Evolutionary conservation across 306 rosid species (phyloP), one percentile per base, ranked within the genome.

Genomic region (Mimosa pudica): DNA sequence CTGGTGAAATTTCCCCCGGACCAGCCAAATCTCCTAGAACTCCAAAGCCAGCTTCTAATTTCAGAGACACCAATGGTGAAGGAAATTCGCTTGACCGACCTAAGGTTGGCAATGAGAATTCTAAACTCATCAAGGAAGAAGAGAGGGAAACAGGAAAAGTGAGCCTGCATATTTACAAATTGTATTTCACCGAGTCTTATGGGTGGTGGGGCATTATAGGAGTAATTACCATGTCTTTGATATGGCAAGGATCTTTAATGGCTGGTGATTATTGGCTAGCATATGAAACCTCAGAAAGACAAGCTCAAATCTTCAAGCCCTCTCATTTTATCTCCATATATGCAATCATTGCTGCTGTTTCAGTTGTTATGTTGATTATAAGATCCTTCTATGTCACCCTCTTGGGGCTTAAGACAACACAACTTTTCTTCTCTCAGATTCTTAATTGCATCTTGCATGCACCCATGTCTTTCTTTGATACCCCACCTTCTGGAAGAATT

Each of bases 401-500:
- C 60, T 16, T 92, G 83, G 99, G 99, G 81, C 94, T 95, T 36
- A 86, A 80, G 84, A 93, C 99, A 1, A 90, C 97, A 49, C 93
- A 87, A 47, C 60, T 83, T 78, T 95, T 91, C 89, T 95, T 95
- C 89, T 30, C 84, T 6, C 89, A 88, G 82, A 95, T 93, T 79
- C 90, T 95, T 67, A 55, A 79, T 73, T 79, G 98, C 89, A 89
- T 95, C 85, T 83, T 93, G 68, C 99, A 89, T 85, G 99, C 99
- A 41, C 99, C 98, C 74, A 93, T 95, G 98, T 86, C 99, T 70
- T 95, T 95, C 88, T 95, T 92, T 38, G 99, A 95, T 75, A 92
- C 99, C 24, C 93, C 99, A 24, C 99, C 99, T 79, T 95, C 99
- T 0, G 99, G 99, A 61, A 86, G 99, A 86, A 82, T 95, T 76